Evolutionary conservation across 352 stramenopile genomes (phyloP).

Genomic region (Nothophytophthora sp.): DNA sequence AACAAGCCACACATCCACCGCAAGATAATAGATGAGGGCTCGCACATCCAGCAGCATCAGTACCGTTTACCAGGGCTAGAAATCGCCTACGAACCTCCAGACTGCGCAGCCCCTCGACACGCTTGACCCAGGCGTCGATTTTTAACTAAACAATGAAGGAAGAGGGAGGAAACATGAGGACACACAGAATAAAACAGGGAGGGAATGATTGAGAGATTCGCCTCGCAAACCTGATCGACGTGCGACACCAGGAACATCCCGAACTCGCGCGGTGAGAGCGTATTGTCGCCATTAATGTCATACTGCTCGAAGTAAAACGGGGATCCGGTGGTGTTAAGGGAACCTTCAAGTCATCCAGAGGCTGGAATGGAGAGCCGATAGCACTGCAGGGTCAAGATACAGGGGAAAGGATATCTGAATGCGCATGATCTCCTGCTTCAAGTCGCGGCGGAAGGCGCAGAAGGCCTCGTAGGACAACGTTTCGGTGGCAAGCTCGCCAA

Average conservation of each 20-base stretch:
- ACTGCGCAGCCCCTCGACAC: constrained; percentile 64
- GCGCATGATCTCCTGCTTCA: constrained; percentile 85
- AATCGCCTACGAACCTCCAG: constrained; percentile 54
- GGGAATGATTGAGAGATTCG: neutral
- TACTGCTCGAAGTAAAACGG: constrained; percentile 90
- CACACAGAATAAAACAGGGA: neutral
- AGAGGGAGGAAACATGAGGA: neutral
- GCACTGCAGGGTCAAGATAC: neutral
- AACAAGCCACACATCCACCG: too few relatives aligned
- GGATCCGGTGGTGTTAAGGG: constrained; percentile 48
- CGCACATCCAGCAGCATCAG: neutral
- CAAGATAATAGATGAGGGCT: neutral
- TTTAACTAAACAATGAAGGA: constrained; percentile 46
- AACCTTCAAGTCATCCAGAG: neutral
- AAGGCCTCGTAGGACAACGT: constrained; percentile 87
- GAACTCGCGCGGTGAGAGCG: constrained; percentile 81
- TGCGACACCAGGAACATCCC: constrained; percentile 89
- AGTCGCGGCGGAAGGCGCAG: constrained; percentile 62
- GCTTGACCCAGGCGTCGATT: constrained; percentile 80
- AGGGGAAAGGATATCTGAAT: constrained; percentile 89
- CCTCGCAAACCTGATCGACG: constrained; percentile 65
- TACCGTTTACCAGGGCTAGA: neutral
- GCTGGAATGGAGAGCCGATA: neutral
- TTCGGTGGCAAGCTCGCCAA: constrained; percentile 77
- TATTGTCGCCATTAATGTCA: constrained; percentile 81